Percentiles rank a stretch among this genome's conserved stretches.
These are phyloP conservation scores for Nakaseomyces uthaithaninus DNA, from an alignment of 1,139 yeast species.

Conservation along the genomic window DNA sequence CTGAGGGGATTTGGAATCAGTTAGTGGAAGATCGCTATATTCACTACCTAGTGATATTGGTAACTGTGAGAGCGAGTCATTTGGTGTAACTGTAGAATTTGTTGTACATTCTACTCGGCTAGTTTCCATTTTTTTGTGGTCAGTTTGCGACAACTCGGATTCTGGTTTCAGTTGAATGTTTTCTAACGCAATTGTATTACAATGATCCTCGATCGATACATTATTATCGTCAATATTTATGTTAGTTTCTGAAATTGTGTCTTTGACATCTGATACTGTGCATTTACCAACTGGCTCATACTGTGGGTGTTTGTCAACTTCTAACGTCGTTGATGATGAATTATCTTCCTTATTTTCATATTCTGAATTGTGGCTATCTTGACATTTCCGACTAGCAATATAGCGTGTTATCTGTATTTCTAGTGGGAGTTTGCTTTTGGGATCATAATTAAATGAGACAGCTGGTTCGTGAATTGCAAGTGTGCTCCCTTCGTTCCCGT, in stretches of 20 bases:
- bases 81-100: conserved; percentile 1
- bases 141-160: neutral
- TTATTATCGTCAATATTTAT: neutral
- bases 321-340: no score
- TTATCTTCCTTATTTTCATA: neutral
- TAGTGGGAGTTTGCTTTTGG: conserved; percentile 17
- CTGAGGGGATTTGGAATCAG: neutral
- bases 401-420: conserved; percentile 9
- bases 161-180: conserved; percentile 1
- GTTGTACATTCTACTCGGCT: neutral
- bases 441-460: conserved; percentile 45
- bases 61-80: neutral
- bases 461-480: conserved; percentile 55
- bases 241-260: neutral
- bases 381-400: conserved; percentile 2
- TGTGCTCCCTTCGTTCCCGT: conserved; percentile 54
- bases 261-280: neutral
- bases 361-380: neutral
- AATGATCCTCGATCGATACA: neutral
- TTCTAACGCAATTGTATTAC: neutral
- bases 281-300: neutral
- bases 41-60: conserved; percentile 1
- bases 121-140: neutral
- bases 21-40: neutral
- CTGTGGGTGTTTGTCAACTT: no score